phyloP scores from a whole-genome alignment of 306 rosid species.

The Casuarina equisetifolia region DNA sequence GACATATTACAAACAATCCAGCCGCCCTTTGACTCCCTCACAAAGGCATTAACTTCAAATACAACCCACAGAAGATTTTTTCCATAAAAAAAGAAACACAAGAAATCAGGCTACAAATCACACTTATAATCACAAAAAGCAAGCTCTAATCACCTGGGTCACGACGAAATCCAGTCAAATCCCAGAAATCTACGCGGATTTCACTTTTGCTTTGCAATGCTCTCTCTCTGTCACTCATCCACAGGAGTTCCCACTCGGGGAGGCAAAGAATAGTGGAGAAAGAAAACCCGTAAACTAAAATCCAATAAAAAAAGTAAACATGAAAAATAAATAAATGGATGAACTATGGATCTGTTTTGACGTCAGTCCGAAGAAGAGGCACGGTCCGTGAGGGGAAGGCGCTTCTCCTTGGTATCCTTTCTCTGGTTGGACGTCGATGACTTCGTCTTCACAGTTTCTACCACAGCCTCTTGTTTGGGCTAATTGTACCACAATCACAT shows the following conservation, averaged over 20 bases:
- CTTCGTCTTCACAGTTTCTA: background rate
- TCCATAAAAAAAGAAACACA: conserved; percentile 6
- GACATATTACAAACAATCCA: background rate
- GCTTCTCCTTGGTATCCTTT: conserved; percentile 10
- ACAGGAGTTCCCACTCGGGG: conserved; percentile 29
- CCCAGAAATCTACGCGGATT: conserved; percentile 34
- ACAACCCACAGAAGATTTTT: conserved; percentile 4
- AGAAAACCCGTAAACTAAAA: background rate
- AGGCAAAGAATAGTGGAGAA: conserved; percentile 37
- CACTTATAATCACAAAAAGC: background rate
- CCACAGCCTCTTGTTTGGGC: background rate
- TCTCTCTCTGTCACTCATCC: conserved; percentile 6
- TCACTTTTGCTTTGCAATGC: conserved; percentile 27
- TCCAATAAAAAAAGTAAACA: background rate
- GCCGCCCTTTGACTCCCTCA: conserved; percentile 1
- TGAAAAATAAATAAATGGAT: background rate
- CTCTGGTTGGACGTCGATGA: conserved; percentile 2
- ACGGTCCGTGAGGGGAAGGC: conserved; percentile 21
- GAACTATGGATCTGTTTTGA: conserved; percentile 20
- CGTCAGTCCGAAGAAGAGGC: conserved; percentile 16
- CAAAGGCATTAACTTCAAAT: conserved; percentile 6
- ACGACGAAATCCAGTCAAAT: conserved; percentile 32
- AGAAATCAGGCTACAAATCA: conserved; percentile 1
- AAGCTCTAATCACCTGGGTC: conserved; percentile 39
- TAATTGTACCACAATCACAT: background rate